phyloP scores from a whole-genome alignment of 768 basidiomycete genomes.

The Kwoniella europaea region DNA sequence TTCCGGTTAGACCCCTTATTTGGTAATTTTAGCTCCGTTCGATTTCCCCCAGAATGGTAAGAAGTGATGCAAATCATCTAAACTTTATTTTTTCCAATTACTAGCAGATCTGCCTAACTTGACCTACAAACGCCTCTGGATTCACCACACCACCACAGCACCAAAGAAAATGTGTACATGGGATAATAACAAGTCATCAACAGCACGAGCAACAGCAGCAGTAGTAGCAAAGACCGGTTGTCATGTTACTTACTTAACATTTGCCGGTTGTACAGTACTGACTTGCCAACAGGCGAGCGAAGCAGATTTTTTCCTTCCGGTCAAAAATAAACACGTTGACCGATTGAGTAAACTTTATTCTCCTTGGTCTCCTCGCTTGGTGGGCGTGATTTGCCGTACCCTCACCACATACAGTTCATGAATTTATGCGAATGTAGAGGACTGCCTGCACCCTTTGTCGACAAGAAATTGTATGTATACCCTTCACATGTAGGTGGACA shows the following conservation, averaged over 20 bases:
- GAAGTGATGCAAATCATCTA: background rate
- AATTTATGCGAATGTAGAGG: too few relatives aligned
- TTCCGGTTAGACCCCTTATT: background rate
- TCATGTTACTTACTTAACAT: too few relatives aligned
- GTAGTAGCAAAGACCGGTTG: too few relatives aligned
- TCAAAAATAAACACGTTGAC: background rate
- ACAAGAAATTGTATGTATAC: too few relatives aligned
- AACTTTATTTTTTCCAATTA: background rate
- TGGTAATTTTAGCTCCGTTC: background rate
- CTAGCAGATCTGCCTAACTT: background rate
- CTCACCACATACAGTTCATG: background rate
- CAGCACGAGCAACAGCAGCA: background rate
- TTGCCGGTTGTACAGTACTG: too few relatives aligned
- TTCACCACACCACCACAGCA: background rate
- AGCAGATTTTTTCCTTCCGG: background rate
- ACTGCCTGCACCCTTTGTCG: too few relatives aligned
- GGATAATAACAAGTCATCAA: background rate
- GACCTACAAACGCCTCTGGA: background rate
- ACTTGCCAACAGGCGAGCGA: too few relatives aligned
- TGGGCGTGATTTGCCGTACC: background rate
- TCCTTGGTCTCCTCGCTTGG: background rate
- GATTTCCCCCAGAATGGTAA: background rate
- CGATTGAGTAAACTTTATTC: constrained; percentile 1
- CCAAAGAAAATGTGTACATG: background rate
- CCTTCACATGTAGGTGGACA: too few relatives aligned